Conservation (phyloP, 768 basidiomycete species). For the Mycena vitilis region DNA sequence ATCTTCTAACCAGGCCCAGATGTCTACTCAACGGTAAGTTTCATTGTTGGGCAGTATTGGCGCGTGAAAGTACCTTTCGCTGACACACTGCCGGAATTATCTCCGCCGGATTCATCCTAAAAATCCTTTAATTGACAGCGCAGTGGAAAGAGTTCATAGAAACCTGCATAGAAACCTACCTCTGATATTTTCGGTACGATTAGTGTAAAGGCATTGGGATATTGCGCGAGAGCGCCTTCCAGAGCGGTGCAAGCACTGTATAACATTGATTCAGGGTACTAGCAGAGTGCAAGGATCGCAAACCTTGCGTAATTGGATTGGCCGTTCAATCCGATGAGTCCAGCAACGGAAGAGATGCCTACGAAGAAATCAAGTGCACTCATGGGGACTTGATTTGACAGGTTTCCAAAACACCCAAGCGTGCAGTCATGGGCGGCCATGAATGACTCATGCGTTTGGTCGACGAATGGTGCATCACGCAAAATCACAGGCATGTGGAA, state of each 20-base stretch:
- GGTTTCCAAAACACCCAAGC: slow-evolving; percentile 14
- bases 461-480: slow-evolving; percentile 17
- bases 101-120: not conserved
- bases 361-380: slow-evolving; percentile 25
- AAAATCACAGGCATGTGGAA: slow-evolving; percentile 23
- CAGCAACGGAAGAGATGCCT: slow-evolving; percentile 20
- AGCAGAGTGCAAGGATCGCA: not conserved
- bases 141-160: not conserved
- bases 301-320: slow-evolving; percentile 30
- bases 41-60: not conserved
- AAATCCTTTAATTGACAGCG: too few relatives aligned
- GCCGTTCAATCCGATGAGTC: slow-evolving; percentile 24
- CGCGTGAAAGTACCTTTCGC: slow-evolving; percentile 11
- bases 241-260: slow-evolving; percentile 27
- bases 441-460: slow-evolving; percentile 24
- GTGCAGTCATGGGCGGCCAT: slow-evolving; percentile 18
- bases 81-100: slow-evolving; percentile 13
- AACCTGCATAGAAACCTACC: slow-evolving; percentile 17
- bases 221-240: slow-evolving; percentile 17
- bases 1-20: slow-evolving; percentile 22
- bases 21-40: not conserved
- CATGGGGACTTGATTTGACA: slow-evolving; percentile 11
- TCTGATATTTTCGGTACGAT: slow-evolving; percentile 25
- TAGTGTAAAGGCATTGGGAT: slow-evolving; percentile 30
- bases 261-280: not conserved